Evolutionary conservation across 768 basidiomycete genomes (phyloP).

Genomic region (Lentinula lateritia): DNA sequence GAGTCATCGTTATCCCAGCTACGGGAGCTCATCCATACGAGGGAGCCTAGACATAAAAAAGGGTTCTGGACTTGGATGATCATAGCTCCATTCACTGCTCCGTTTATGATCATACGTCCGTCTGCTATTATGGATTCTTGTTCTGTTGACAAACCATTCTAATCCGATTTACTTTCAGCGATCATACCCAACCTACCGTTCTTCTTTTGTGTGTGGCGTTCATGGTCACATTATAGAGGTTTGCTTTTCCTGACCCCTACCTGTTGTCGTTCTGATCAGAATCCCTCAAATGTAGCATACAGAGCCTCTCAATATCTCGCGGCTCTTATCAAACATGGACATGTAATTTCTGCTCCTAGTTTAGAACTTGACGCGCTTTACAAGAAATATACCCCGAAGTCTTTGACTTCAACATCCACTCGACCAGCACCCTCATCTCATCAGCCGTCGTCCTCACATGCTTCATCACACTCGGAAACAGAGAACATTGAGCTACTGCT

Average conservation of each 20-base stretch:
- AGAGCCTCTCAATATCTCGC: conserved; percentile 66
- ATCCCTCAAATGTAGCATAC: conserved; percentile 39
- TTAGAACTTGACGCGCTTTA: conserved; percentile 56
- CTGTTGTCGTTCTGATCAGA: background rate
- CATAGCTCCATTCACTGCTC: conserved; percentile 67
- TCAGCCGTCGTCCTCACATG: background rate
- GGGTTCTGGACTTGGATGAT: conserved; percentile 65
- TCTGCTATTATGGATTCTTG: background rate
- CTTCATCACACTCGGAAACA: background rate
- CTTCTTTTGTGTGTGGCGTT: conserved; percentile 81
- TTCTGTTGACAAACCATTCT: background rate
- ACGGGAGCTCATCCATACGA: conserved; percentile 40
- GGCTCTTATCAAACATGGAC: conserved; percentile 47
- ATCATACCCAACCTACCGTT: conserved; percentile 81
- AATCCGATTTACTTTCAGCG: conserved; percentile 33
- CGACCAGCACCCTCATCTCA: conserved; percentile 7
- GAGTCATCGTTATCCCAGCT: conserved; percentile 40
- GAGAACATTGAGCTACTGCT: conserved; percentile 31
- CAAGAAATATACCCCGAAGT: conserved; percentile 15
- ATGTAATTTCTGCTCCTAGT: conserved; percentile 53
- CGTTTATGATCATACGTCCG: conserved; percentile 74
- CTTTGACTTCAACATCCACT: conserved; percentile 7
- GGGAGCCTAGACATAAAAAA: conserved; percentile 58
- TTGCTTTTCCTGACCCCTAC: background rate
- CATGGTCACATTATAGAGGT: conserved; percentile 85